phyloP scores from a whole-genome alignment of 768 basidiomycete genomes.

The Jaapia argillacea region DNA sequence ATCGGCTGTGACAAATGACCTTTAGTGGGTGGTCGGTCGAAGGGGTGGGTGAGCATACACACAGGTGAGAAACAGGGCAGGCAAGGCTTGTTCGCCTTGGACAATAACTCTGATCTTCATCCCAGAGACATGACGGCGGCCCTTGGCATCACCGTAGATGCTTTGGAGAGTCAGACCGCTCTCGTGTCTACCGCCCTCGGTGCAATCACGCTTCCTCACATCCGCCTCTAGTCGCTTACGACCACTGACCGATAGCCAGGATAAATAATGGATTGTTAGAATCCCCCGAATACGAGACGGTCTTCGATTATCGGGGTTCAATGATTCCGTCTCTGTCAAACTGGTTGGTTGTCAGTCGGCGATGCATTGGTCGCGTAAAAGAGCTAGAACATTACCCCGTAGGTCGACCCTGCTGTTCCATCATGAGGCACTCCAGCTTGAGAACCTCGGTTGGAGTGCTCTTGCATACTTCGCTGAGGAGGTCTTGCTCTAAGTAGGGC shows the following conservation, averaged over 20 bases:
- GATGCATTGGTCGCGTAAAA: background rate
- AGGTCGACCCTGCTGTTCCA: background rate
- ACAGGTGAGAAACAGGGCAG: constrained; percentile 32
- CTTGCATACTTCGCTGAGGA: background rate
- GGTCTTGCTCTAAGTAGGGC: background rate
- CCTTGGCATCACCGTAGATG: constrained; percentile 26
- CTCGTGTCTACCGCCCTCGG: constrained; percentile 15
- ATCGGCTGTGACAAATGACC: constrained; percentile 14
- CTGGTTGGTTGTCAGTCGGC: background rate
- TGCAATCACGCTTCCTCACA: constrained; percentile 31
- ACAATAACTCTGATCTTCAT: constrained; percentile 29
- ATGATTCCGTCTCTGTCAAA: background rate
- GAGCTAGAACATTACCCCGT: background rate
- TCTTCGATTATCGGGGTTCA: background rate
- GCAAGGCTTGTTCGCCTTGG: constrained; percentile 28
- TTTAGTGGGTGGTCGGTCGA: background rate
- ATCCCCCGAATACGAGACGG: constrained; percentile 42
- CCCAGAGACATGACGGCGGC: no score
- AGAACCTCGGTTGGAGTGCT: background rate
- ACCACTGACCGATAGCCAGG: constrained; percentile 43
- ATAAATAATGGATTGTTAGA: constrained; percentile 31
- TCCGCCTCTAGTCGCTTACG: constrained; percentile 30
- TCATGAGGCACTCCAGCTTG: background rate
- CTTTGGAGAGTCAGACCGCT: constrained; percentile 10
- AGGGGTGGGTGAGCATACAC: constrained; percentile 4